Percentiles rank a stretch among this genome's conserved stretches.
phyloP scores from a whole-genome alignment of 148 eudicot species.

The Rhododendron griersonianum region DNA sequence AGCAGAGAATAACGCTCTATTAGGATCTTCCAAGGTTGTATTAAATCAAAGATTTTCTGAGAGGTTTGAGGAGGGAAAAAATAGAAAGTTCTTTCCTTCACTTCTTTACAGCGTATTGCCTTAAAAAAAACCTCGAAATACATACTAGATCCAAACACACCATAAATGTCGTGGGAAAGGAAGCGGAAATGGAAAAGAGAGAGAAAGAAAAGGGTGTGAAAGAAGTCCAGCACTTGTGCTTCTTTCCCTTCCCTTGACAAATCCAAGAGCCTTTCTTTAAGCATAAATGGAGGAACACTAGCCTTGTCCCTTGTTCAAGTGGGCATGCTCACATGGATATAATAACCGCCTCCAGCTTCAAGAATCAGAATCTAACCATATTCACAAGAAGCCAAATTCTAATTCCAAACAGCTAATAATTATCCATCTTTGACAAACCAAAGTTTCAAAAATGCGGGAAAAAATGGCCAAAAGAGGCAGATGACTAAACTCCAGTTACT shows the following conservation, averaged over 20 bases:
- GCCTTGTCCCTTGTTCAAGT: not conserved
- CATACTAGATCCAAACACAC: not conserved
- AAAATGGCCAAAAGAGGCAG: not conserved
- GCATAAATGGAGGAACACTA: not conserved
- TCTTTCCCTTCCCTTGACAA: not conserved
- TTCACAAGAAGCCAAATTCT: slow-evolving; percentile 1
- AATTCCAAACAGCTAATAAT: not conserved
- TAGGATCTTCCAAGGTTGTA: not conserved
- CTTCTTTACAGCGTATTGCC: not conserved
- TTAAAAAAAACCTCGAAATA: not conserved
- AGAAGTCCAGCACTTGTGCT: not conserved
- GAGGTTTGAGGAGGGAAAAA: not conserved
- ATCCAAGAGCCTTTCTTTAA: not conserved
- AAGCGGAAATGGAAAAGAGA: not conserved
- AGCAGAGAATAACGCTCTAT: not conserved
- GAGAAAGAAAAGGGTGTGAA: not conserved
- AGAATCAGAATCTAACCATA: not conserved
- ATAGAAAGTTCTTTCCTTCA: not conserved
- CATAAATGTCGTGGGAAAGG: not conserved
- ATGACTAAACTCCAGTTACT: not conserved
- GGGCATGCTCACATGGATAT: not conserved
- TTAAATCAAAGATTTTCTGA: not conserved
- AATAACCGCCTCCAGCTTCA: not conserved
- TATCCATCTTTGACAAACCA: not conserved
- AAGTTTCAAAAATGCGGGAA: not conserved